Base-by-base conservation (phyloP, 2,329 filamentous ascomycete species). In the Colletotrichum sublineola region DNA sequence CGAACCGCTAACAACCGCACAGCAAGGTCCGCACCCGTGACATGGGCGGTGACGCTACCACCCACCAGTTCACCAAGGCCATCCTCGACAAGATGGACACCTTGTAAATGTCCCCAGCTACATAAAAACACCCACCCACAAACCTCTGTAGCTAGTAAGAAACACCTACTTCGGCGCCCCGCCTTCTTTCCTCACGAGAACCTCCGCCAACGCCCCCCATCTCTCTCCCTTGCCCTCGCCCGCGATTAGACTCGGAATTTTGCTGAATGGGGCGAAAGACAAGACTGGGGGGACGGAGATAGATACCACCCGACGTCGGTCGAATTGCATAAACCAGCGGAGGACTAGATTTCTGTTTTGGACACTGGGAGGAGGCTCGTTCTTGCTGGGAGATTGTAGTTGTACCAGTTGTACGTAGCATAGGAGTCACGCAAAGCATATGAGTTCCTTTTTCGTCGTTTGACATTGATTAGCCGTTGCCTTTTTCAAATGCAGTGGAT, bases 71-170 rank as follows among this genome's bases (percentile, higher is more conserved):
- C 87, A 98, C 96, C 79, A 89, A 92, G 79, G 95, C 96, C 79
- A 93, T 99, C 81, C 89, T 99, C 81, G 91, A 95, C 87, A 94
- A 96, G 89, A 97, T 99, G 95, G 96, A 98, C 88, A 85, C 87
- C 77, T 79, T 91, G 82, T 92, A 89, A 89, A 82, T 46, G 18
- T 56, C n/a, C 15, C 31, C n/a, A 24, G 57, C 65, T 64, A 72
- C 52, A 48, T 15, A 40, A 42, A 36, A 36, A 20, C 44, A n/a
- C 18, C 44, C 24, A 60, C 44, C 33, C 24, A 12, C 46, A 33
- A 38, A 64, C 29, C 61, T 48, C 61, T 71, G 68, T 71, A 71
- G 68, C 68, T 67, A 56, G 67, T 40, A 46, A 58, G 46, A 60
- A 58, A 68, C 44, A 71, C 50, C 31, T 55, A 68, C 52, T 52